Percentiles rank a stretch among this genome's conserved stretches.
These are phyloP conservation scores for Euphorbia schlechtendalii DNA, from an alignment of 441 rosid genomes.

Conservation along the genomic window DNA sequence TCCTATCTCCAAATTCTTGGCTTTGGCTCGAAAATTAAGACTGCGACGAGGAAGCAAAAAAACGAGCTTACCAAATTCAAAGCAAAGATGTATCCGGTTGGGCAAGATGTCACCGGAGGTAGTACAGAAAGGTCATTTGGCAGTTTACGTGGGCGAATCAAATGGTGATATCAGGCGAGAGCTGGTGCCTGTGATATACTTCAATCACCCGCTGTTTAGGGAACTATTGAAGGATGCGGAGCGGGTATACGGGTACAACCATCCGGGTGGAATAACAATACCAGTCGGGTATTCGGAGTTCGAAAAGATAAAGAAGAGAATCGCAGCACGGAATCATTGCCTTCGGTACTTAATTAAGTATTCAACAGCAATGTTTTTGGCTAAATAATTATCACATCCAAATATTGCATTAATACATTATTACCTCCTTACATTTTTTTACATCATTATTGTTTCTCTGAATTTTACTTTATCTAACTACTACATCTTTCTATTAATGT, in stretches of 20 bases:
- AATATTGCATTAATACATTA: too few species aligned
- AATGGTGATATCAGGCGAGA: conserved; percentile 40
- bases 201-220: conserved; percentile 65
- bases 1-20: conserved; percentile 32
- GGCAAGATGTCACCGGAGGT: conserved; percentile 28
- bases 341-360: too few species aligned
- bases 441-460: too few species aligned
- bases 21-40: conserved; percentile 32
- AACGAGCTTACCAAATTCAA: conserved; percentile 20
- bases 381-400: too few species aligned
- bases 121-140: conserved; percentile 60
- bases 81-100: conserved; percentile 30
- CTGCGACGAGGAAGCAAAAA: conserved; percentile 33
- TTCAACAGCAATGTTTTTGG: too few species aligned
- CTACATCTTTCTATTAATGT: too few species aligned
- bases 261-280: conserved; percentile 59
- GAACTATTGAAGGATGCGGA: conserved; percentile 57
- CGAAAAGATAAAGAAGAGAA: conserved; percentile 64
- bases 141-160: conserved; percentile 51
- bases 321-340: conserved; percentile 42
- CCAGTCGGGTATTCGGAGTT: conserved; percentile 67
- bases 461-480: too few species aligned
- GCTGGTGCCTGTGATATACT: conserved; percentile 58
- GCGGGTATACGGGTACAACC: conserved; percentile 56
- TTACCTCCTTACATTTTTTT: too few species aligned